Conservation (phyloP, 1,284 basidiomycete genomes). For the Ganoderma lucidum region DNA sequence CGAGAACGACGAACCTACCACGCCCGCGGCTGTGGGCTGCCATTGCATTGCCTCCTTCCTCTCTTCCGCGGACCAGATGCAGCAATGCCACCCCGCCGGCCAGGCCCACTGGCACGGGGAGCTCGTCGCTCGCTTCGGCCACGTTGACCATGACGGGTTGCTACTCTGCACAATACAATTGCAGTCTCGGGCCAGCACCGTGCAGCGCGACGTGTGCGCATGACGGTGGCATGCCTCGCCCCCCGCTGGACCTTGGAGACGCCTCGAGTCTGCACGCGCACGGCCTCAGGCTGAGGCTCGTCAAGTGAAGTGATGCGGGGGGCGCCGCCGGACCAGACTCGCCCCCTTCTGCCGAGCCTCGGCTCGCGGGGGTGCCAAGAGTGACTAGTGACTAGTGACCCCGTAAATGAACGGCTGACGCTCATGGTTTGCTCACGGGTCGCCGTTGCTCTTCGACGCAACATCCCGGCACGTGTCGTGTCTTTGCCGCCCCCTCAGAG, state of each 20-base stretch:
- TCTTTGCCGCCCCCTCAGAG: neutral
- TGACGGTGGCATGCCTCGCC: neutral
- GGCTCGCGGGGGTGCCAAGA: slow-evolving; percentile 10
- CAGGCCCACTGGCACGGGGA: slow-evolving; percentile 4
- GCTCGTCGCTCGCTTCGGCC: neutral
- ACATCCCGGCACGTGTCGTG: neutral
- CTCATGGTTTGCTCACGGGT: neutral
- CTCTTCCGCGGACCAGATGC: slow-evolving; percentile 16
- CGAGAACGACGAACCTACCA: slow-evolving; percentile 15
- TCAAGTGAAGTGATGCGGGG: slow-evolving; percentile 13
- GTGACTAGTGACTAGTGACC: neutral
- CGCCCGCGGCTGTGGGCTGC: slow-evolving; percentile 14
- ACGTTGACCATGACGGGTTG: slow-evolving; percentile 15
- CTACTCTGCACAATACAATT: neutral
- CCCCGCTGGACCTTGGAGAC: slow-evolving; percentile 1
- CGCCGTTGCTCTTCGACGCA: neutral
- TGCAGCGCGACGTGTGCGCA: slow-evolving; percentile 12
- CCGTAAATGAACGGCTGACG: slow-evolving; percentile 24
- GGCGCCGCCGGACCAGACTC: neutral
- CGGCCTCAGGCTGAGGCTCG: neutral
- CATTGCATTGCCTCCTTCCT: slow-evolving; percentile 12
- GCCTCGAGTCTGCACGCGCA: slow-evolving; percentile 6
- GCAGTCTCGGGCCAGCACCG: neutral
- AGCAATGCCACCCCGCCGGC: neutral
- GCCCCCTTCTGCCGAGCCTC: slow-evolving; percentile 23